Evolutionary conservation across 169 alveolate species (phyloP).

Genomic region (Plasmodium knowlesi): DNA sequence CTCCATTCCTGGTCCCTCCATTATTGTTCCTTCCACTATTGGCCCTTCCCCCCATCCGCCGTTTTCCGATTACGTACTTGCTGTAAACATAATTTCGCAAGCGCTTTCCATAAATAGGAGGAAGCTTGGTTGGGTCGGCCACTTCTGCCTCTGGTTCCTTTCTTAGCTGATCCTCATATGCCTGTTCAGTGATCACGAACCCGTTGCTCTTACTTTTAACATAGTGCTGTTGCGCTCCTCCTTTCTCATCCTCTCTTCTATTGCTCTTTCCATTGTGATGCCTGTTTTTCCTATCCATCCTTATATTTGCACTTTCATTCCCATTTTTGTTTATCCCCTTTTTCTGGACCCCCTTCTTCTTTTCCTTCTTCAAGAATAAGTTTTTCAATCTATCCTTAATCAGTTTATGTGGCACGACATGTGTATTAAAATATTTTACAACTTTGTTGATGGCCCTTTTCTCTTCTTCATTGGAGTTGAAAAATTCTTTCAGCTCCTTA

Average conservation of each 20-base stretch:
- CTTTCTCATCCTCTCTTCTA: not conserved
- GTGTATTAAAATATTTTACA: slow-evolving; percentile 18
- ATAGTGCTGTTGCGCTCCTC: not conserved
- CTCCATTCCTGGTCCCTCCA: not conserved
- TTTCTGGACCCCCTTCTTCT: not conserved
- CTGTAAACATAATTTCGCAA: slow-evolving; percentile 24
- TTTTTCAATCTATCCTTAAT: slow-evolving; percentile 44
- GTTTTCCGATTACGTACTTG: slow-evolving; percentile 21
- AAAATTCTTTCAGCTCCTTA: slow-evolving; percentile 44
- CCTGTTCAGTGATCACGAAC: slow-evolving; percentile 24
- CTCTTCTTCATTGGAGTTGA: slow-evolving; percentile 26
- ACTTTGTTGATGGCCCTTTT: slow-evolving; percentile 37
- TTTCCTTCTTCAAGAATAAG: slow-evolving; percentile 8
- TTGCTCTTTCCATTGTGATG: not conserved
- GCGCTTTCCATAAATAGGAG: slow-evolving; percentile 37
- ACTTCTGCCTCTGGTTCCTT: slow-evolving; percentile 63
- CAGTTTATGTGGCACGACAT: slow-evolving; percentile 37
- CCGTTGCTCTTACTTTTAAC: slow-evolving; percentile 16
- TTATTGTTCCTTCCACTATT: not conserved
- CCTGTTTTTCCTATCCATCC: not conserved
- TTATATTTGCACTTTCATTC: not conserved
- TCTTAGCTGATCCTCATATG: slow-evolving; percentile 39
- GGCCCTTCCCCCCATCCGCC: not conserved
- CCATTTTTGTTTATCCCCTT: not conserved
- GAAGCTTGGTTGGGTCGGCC: slow-evolving; percentile 65